A percentile compares a stretch with the other conserved stretches of the same genome.
Evolutionary conservation across 2,329 filamentous ascomycete species (phyloP).

Genomic region (Pestalotiopsis sp.): DNA sequence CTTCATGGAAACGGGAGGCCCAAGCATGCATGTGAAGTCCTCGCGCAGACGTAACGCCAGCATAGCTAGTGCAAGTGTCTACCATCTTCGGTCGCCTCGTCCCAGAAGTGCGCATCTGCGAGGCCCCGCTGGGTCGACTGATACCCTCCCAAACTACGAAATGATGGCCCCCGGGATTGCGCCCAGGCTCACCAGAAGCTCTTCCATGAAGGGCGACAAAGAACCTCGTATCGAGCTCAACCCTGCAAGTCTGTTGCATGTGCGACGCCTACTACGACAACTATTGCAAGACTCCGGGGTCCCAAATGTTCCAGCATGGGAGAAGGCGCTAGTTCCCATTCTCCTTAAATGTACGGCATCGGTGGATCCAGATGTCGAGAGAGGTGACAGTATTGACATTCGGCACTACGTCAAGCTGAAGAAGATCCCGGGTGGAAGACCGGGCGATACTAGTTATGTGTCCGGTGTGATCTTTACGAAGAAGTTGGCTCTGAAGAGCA

Average conservation of each 20-base stretch:
- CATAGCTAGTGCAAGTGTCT: slow-evolving; percentile 77
- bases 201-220: slow-evolving; percentile 77
- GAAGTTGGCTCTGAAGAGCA: slow-evolving; percentile 93
- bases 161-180: slow-evolving; percentile 42
- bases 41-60: slow-evolving; percentile 81
- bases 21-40: slow-evolving; percentile 57
- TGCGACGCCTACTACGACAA: slow-evolving; percentile 82
- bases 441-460: slow-evolving; percentile 92
- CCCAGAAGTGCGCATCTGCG: slow-evolving; percentile 56
- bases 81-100: slow-evolving; percentile 74
- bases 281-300: slow-evolving; percentile 78
- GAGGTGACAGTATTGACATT: slow-evolving; percentile 94
- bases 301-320: slow-evolving; percentile 77
- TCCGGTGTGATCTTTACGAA: slow-evolving; percentile 98
- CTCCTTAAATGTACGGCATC: slow-evolving; percentile 90
- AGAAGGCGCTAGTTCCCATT: slow-evolving; percentile 87
- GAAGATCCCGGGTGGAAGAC: slow-evolving; percentile 88
- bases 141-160: slow-evolving; percentile 53
- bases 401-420: slow-evolving; percentile 97
- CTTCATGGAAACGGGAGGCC: slow-evolving; percentile 68
- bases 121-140: slow-evolving; percentile 54
- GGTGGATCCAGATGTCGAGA: slow-evolving; percentile 87
- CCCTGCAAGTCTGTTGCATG: slow-evolving; percentile 83
- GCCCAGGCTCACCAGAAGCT: slow-evolving; percentile 69
- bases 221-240: slow-evolving; percentile 84